Base-by-base conservation (phyloP, 352 stramenopile species). In the Phytophthora brassicae region DNA sequence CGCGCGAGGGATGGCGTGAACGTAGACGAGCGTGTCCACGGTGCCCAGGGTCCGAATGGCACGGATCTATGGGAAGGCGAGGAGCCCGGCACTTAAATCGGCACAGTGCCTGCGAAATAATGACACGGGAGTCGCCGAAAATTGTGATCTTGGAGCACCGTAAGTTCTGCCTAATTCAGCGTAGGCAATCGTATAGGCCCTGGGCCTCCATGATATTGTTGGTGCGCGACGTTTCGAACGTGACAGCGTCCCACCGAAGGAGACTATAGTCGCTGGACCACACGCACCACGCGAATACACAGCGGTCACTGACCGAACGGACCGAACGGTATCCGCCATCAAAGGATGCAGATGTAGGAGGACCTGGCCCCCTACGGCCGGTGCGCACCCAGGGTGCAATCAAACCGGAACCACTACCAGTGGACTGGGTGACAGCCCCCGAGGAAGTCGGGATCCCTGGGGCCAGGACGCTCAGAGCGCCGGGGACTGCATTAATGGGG, bases 181-280 rank as follows among this genome's bases (percentile, higher is more conserved):
- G 2, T 1, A 72, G 23, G 26, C 52, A 63, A 3, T 17, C 12
- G 1, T 69, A 41, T 3, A 72, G 39, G 36, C 48, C 68, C 9
- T 65, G 33, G 16, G 68, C 63, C 44, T 76, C 64, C 63, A 70
- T 76, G 7, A n/a, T 41, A 31, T 68, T 70, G n/a, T 68, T 72
- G 0, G 63, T 68, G 0, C 57, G 55, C 0, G 23, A 14, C 9
- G 14, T 22, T 3, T 5, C 13, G 44, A 66, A 74, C 1, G 44
- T 9, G 20, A 7, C 3, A 0, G 36, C 49, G 5, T 48, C 16
- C 63, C 63, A 66, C 19, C 59, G 60, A 2, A 70, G 6, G 1
- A 64, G 14, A 0, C 8, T 0, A 20, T 49, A 9, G 2, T 1
- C 7, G 0, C 11, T 17, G 0, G 36, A 28, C 67, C 52, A 75